Percentiles rank a stretch among this genome's conserved stretches.
phyloP scores from a whole-genome alignment of 768 basidiomycete genomes.

The Suillus lakei region DNA sequence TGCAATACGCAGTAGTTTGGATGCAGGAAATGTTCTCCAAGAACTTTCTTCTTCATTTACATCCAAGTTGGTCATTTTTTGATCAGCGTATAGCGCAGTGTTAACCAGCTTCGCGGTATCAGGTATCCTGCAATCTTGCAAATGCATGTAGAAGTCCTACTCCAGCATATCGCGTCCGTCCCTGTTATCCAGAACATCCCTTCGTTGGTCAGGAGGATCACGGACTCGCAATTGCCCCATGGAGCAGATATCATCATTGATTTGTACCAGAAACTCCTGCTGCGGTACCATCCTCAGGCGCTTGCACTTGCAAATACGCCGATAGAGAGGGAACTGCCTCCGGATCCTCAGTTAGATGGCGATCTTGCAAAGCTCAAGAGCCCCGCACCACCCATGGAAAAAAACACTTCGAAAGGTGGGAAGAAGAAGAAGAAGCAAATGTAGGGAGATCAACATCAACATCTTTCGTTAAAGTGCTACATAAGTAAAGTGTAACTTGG shows the following conservation, averaged over 20 bases:
- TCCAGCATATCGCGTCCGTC: conserved; percentile 18
- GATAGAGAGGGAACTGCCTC: no score
- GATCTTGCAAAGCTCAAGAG: no score
- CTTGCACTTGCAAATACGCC: neutral
- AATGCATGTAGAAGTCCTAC: conserved; percentile 29
- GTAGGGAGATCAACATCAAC: neutral
- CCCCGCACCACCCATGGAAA: no score
- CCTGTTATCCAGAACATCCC: conserved; percentile 17
- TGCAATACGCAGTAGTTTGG: conserved; percentile 22
- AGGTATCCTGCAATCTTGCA: conserved; percentile 21
- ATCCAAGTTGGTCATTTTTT: conserved; percentile 17
- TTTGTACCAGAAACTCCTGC: conserved; percentile 22
- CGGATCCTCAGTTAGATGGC: no score
- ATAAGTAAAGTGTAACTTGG: neutral
- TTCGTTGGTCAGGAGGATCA: conserved; percentile 19
- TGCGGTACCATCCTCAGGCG: conserved; percentile 1
- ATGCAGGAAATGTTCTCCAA: conserved; percentile 24
- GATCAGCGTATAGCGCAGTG: no score
- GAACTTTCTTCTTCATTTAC: conserved; percentile 25
- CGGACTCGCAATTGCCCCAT: conserved; percentile 22
- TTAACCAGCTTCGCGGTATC: neutral
- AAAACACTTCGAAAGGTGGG: no score
- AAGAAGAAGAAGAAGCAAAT: neutral
- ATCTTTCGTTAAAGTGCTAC: neutral
- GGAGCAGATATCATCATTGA: conserved; percentile 29